These are phyloP conservation scores for Phanerochaete sordida DNA, from an alignment of 768 basidiomycete species.

Conservation along the genomic window DNA sequence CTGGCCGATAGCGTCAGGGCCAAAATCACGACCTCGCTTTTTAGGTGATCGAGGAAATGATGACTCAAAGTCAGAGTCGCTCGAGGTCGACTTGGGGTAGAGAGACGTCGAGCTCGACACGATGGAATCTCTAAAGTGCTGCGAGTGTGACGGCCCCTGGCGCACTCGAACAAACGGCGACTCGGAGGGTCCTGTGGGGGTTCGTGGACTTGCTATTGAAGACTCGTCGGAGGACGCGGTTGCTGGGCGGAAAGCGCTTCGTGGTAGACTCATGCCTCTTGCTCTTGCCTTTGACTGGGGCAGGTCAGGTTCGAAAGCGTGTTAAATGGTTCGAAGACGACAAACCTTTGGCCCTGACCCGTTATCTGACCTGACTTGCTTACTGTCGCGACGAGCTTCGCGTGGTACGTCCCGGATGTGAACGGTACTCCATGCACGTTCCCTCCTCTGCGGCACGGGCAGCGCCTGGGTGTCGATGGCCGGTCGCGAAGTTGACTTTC, in stretches of 20 bases:
- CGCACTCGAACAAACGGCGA: conserved; percentile 11
- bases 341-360: conserved; percentile 23
- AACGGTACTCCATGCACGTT: conserved; percentile 10
- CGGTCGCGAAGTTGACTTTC: background rate
- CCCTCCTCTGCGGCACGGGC: background rate
- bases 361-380: conserved; percentile 22
- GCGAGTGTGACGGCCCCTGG: conserved; percentile 12
- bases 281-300: conserved; percentile 31
- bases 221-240: conserved; percentile 24
- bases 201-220: conserved; percentile 25
- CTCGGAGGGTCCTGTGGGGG: conserved; percentile 16
- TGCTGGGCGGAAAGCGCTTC: conserved; percentile 28
- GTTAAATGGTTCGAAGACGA: background rate
- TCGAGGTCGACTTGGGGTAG: conserved; percentile 72
- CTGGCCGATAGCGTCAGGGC: conserved; percentile 28
- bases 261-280: conserved; percentile 30
- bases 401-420: conserved; percentile 13
- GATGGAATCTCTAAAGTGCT: conserved; percentile 40
- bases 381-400: conserved; percentile 8
- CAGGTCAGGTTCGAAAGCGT: background rate
- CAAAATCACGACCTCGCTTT: conserved; percentile 39
- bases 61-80: conserved; percentile 60
- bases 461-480: background rate
- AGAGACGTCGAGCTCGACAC: conserved; percentile 73
- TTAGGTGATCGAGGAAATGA: conserved; percentile 54